Evolutionary conservation across 768 basidiomycete genomes (phyloP), one percentile per base, ranked within the genome.

Genomic region (Termitomyces sp.): DNA sequence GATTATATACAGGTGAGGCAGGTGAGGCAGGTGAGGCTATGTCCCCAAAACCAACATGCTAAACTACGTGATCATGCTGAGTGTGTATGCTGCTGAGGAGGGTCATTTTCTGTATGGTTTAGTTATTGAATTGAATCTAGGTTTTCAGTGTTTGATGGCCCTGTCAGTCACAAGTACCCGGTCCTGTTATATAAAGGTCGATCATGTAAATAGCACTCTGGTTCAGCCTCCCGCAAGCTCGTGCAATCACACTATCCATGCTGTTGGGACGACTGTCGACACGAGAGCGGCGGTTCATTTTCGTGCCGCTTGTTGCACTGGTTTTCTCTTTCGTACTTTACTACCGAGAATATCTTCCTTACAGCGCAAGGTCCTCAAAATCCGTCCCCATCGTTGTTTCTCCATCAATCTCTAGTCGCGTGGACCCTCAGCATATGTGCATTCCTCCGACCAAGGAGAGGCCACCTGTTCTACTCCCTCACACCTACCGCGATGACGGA

Each of bases 401-500:
- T 4, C n/a, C 56, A 17, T 17, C 34, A 4, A 10, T 32, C 17
- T 22, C 32, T 34, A 21, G n/a, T 11, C 38, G 26, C 22, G 41
- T 32, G 8, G 43, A 56, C 12, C 38, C 51, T 24, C 51, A 35
- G 12, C 60, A 51, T 34, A 28, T 45, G 3, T 61, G 60, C 26
- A 14, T 40, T n/a, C 54, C 57, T 35, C 32, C 21, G 10, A 0
- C 32, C 12, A 46, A 51, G 22, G 22, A 47, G 32, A 19, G 35
- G 30, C 46, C 45, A 43, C 42, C 51, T 35, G 15, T 41, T 22
- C 67, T 70, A 7, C 69, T 61, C n/a, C 61, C 66, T 35, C 74
- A 75, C 53, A 57, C 40, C 15, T 74, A 68, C 61, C 71, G 70
- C 26, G 42, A 68, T 5, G 70, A 76, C 60, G 76, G 76, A 5